phyloP scores from a whole-genome alignment of 768 basidiomycete genomes.

The Lentinula sp. region DNA sequence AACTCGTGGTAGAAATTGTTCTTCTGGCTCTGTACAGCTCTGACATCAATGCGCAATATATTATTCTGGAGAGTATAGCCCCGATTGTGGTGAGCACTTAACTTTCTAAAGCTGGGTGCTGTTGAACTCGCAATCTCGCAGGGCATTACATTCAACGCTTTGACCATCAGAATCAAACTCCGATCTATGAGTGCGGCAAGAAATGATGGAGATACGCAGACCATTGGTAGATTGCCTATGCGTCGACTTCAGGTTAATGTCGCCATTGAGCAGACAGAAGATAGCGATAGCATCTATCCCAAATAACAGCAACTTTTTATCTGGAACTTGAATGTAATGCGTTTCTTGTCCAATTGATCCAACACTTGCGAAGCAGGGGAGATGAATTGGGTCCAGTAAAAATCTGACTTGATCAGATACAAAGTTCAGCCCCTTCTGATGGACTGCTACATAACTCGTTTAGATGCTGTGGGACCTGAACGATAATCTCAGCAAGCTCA shows the following conservation, averaged over 20 bases:
- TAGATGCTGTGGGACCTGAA: too few species aligned
- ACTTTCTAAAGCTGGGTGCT: background rate
- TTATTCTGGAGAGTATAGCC: slow-evolving; percentile 12
- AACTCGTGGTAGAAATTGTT: slow-evolving; percentile 13
- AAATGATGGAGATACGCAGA: background rate
- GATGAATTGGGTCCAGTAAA: too few species aligned
- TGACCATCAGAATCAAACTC: slow-evolving; percentile 9
- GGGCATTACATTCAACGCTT: slow-evolving; percentile 11
- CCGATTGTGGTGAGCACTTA: slow-evolving; percentile 9
- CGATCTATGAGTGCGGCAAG: background rate
- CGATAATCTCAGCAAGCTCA: too few species aligned
- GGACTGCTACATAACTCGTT: too few species aligned
- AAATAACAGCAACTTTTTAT: background rate
- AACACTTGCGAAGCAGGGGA: too few species aligned
- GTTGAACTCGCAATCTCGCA: background rate
- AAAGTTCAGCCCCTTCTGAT: too few species aligned
- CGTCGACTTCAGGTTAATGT: slow-evolving; percentile 6
- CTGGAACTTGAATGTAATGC: too few species aligned
- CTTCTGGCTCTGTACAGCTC: slow-evolving; percentile 12
- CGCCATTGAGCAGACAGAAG: background rate
- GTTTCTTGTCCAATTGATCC: too few species aligned
- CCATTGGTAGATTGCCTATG: slow-evolving; percentile 7
- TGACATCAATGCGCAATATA: slow-evolving; percentile 14
- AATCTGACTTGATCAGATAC: too few species aligned
- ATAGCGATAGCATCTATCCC: background rate